Conservation (phyloP, 345 rosid genomes). For the Mallotus nudiflorus region DNA sequence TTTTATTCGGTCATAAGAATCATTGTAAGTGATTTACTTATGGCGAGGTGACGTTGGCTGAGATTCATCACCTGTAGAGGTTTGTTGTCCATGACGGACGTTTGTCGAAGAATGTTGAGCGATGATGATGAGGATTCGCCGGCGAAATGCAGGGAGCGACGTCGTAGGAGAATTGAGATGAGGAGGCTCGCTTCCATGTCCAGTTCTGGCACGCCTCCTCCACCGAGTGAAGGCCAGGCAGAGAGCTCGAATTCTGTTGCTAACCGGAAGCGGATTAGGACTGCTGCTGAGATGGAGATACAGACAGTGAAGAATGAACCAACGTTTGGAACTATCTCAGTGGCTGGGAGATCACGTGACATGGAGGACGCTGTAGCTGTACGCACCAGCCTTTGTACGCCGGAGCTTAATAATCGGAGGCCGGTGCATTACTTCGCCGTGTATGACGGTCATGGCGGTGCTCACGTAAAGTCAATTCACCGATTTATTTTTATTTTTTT, state of each 20-base stretch:
- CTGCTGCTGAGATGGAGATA: conserved; percentile 12
- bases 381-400: conserved; percentile 42
- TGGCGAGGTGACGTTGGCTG: not conserved
- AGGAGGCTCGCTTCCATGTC: conserved; percentile 44
- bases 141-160: conserved; percentile 53
- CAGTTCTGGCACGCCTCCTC: not conserved
- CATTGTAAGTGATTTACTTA: not conserved
- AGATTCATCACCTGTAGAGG: not conserved
- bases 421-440: conserved; percentile 83
- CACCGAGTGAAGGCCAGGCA: not conserved
- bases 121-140: conserved; percentile 41
- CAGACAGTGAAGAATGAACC: conserved; percentile 27
- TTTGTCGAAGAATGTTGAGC: conserved; percentile 28
- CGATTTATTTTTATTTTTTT: not conserved
- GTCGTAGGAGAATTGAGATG: conserved; percentile 54
- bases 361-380: conserved; percentile 64
- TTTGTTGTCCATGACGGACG: conserved; percentile 16
- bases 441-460: conserved; percentile 84
- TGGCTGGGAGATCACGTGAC: conserved; percentile 56
- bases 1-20: not conserved
- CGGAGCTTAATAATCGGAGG: conserved; percentile 38
- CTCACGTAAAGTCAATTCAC: conserved; percentile 36
- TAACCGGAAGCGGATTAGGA: conserved; percentile 30
- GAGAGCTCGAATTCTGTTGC: conserved; percentile 19
- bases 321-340: conserved; percentile 49